Conservation (phyloP, 208 protist genomes). For the Herpetomonas muscarum region DNA sequence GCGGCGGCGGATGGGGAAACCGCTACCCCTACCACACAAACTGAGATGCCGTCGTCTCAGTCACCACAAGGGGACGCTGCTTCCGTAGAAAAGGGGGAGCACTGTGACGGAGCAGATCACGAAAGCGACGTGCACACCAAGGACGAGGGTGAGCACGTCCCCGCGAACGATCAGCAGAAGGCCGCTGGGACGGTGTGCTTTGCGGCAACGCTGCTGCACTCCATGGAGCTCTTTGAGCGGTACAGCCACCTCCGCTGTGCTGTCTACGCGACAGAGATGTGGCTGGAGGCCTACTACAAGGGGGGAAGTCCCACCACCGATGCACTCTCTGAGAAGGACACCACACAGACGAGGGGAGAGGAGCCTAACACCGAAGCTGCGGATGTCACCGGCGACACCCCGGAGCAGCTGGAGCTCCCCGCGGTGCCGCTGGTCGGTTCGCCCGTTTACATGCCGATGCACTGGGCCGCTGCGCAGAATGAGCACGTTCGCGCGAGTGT, state of each 20-base stretch:
- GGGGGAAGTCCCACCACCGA: background rate
- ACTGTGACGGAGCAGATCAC: background rate
- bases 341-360: background rate
- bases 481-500: conserved; percentile 10
- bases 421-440: background rate
- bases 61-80: background rate
- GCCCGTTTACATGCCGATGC: conserved; percentile 18
- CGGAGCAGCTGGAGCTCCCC: background rate
- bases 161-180: background rate
- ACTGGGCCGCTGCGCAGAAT: conserved; percentile 24
- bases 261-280: conserved; percentile 28
- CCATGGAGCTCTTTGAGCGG: conserved; percentile 69
- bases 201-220: conserved; percentile 51
- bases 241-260: conserved; percentile 27
- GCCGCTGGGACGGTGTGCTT: conserved; percentile 32
- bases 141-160: background rate
- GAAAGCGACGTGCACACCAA: background rate
- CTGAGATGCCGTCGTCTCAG: background rate
- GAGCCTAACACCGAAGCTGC: background rate
- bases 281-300: conserved; percentile 29
- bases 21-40: background rate
- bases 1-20: background rate
- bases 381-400: background rate
- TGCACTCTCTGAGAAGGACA: background rate
- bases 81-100: too few species aligned